Conservation (phyloP, 257 asterid species). For the Coffea eugenioides region DNA sequence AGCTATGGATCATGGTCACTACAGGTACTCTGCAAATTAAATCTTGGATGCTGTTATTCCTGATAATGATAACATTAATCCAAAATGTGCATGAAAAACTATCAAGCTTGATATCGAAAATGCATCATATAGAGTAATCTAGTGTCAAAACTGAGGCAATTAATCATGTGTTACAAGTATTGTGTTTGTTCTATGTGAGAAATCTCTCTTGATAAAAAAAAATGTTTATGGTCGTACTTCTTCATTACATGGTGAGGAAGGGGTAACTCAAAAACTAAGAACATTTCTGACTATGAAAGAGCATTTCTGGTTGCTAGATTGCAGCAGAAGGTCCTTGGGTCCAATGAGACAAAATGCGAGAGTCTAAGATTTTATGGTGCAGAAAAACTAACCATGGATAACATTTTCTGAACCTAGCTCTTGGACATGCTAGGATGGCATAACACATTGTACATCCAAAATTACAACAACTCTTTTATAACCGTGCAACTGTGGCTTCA, state of each 20-base stretch:
- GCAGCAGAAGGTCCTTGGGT: not conserved
- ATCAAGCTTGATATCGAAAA: too few relatives aligned
- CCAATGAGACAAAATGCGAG: too few relatives aligned
- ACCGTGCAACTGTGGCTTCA: too few relatives aligned
- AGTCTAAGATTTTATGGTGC: too few relatives aligned
- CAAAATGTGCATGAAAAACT: not conserved
- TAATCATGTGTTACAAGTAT: not conserved
- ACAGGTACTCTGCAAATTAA: conserved; percentile 49
- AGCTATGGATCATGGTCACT: conserved; percentile 89
- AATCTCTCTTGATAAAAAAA: not conserved
- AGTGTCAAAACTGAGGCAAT: not conserved
- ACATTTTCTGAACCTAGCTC: too few relatives aligned
- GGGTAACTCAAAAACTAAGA: not conserved
- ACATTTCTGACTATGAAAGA: not conserved
- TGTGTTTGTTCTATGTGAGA: not conserved
- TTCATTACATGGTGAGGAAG: not conserved
- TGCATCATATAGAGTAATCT: too few relatives aligned
- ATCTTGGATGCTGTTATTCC: too few relatives aligned
- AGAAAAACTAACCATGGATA: not conserved
- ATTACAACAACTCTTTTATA: too few relatives aligned
- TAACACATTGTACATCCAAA: too few relatives aligned
- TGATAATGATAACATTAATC: too few relatives aligned
- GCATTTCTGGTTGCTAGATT: not conserved
- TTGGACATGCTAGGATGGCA: too few relatives aligned
- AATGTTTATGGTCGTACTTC: too few relatives aligned